Evolutionary conservation across 2,329 filamentous ascomycete genomes (phyloP).

Genomic region (Davidsoniella neocaledoniae): DNA sequence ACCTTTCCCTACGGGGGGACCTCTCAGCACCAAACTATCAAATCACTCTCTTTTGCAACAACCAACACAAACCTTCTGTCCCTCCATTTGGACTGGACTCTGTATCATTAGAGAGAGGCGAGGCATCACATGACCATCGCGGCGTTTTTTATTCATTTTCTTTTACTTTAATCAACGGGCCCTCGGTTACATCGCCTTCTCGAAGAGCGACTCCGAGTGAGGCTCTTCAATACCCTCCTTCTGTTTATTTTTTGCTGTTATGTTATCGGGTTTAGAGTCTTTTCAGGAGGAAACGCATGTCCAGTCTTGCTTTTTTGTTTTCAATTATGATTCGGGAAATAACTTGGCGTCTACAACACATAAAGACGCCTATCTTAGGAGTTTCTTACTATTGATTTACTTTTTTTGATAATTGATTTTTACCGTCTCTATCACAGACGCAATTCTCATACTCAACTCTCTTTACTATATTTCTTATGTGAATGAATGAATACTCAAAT

Average conservation of each 20-base stretch:
- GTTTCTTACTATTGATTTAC: conserved; percentile 6
- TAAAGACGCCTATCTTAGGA: not conserved
- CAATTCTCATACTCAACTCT: conserved; percentile 3
- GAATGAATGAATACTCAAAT: not conserved
- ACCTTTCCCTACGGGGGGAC: not conserved
- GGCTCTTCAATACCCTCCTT: conserved; percentile 1
- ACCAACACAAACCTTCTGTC: not conserved
- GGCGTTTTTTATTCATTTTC: conserved; percentile 8
- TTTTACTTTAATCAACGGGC: not conserved
- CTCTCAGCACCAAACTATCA: conserved; percentile 9
- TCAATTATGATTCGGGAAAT: conserved; percentile 3
- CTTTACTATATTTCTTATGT: not conserved
- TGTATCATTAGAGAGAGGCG: conserved; percentile 12
- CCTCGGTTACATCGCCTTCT: too few species aligned
- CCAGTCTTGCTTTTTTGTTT: conserved; percentile 12
- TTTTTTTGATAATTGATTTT: conserved; percentile 4
- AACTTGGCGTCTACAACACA: not conserved
- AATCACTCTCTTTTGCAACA: conserved; percentile 10
- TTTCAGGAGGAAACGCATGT: conserved; percentile 10
- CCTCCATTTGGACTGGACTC: not conserved
- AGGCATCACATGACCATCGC: not conserved
- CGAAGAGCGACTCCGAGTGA: too few species aligned
- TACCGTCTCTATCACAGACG: not conserved
- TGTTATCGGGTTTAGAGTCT: not conserved
- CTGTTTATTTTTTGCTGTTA: not conserved